Evolutionary conservation across 441 rosid species (phyloP).

Genomic region (Dalechampia spathulata): DNA sequence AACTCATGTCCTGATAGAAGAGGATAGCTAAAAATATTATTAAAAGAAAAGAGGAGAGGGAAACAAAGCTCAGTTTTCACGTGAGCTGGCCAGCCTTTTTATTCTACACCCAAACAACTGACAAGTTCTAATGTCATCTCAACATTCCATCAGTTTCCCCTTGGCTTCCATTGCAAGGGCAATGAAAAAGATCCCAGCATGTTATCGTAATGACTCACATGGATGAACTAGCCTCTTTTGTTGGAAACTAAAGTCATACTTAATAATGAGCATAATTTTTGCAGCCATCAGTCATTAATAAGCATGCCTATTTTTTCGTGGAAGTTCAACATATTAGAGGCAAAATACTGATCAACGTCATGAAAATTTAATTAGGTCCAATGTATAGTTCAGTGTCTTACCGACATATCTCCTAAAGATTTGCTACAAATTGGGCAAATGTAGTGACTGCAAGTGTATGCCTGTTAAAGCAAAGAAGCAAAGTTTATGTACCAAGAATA

Average conservation of each 20-base stretch:
- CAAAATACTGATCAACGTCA: background rate
- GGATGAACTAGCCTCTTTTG: background rate
- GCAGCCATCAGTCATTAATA: no score
- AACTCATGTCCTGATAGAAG: no score
- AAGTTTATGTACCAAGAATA: constrained; percentile 10
- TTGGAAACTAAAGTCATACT: background rate
- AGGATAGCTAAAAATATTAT: no score
- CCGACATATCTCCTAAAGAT: constrained; percentile 83
- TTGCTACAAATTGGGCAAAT: constrained; percentile 76
- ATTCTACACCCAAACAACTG: background rate
- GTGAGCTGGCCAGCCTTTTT: background rate
- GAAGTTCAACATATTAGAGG: background rate
- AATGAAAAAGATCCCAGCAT: background rate
- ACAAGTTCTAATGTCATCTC: background rate
- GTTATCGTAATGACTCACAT: background rate
- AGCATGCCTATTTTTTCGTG: background rate
- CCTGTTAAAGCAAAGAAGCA: constrained; percentile 31
- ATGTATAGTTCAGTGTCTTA: constrained; percentile 24
- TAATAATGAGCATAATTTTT: background rate
- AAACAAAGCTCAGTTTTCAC: background rate
- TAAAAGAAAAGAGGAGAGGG: no score
- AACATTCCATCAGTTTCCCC: background rate
- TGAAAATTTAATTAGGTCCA: background rate
- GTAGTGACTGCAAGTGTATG: constrained; percentile 75
- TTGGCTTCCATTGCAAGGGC: background rate